Evolutionary conservation across 768 basidiomycete genomes (phyloP), one percentile per base, ranked within the genome.

Genomic region (Boletus rubropictus): DNA sequence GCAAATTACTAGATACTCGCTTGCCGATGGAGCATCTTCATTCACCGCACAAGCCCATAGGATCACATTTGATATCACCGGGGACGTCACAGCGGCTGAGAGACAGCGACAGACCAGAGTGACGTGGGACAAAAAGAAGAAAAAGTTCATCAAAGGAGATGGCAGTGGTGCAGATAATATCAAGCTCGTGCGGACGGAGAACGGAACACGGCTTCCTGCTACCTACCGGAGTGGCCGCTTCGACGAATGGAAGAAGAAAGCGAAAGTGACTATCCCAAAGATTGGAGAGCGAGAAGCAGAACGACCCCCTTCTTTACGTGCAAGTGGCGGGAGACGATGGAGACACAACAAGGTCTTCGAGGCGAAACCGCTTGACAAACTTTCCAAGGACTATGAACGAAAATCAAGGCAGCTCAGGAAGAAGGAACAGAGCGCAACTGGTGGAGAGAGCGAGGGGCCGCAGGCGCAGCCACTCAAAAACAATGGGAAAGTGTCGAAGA

Each of bases 111-210:
- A 82, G 44, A 54, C 22, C 41, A 76, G 74, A 52, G 62, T 89
- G 59, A 84, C 75, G 24, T 99, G 96, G 96, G 93, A 97, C 68
- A 89, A 89, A 60, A 94, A 93, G 71, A 94, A 89, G 70, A 96
- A 96, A 65, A 90, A 86, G 60, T 96, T 96, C 54, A 74, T 95
- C 34, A 81, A 87, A 56, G 90, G 91, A 4, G 86, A 82, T 46
- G 89, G 90, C 10, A 75, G 69, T 36, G 95, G 92, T 17, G 80
- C 92, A 7, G 92, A 97, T 64, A 96, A 97, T 64, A 76, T 95
- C 57, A 97, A 96, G 68, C 75, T 98, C 54, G 86, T 99, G 57
- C 82, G 80, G 56, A 92, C 92, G 0, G 96, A 99, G 67, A 92
- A 84, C 57, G 96, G 96, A 4, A 81, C 85, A 14, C 82, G 86